These are phyloP conservation scores for Sporormia fimetaria DNA, from an alignment of 495 filamentous ascomycete genomes.

Conservation along the genomic window DNA sequence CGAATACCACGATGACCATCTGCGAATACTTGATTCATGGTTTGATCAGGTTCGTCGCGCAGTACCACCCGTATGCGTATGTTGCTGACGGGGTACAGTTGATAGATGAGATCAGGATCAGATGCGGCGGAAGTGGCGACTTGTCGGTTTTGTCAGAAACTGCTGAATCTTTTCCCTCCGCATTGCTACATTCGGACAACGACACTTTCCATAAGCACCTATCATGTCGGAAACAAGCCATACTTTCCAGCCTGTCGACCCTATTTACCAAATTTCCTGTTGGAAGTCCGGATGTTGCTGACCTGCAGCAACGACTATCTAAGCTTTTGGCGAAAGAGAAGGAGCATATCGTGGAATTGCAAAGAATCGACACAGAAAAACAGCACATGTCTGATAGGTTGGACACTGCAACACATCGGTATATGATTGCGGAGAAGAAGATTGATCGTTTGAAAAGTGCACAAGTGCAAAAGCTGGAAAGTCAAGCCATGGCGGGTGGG, in stretches of 20 bases:
- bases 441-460: slow-evolving; percentile 77
- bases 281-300: slow-evolving; percentile 50
- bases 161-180: slow-evolving; percentile 43
- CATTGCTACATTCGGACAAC: slow-evolving; percentile 51
- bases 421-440: slow-evolving; percentile 89
- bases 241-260: slow-evolving; percentile 47
- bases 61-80: background rate
- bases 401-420: slow-evolving; percentile 74
- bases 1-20: slow-evolving; percentile 76
- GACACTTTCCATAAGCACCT: slow-evolving; percentile 72
- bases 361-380: slow-evolving; percentile 65
- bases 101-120: slow-evolving; percentile 70
- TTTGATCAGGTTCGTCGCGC: slow-evolving; percentile 63
- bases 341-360: slow-evolving; percentile 61
- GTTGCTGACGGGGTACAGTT: slow-evolving; percentile 42
- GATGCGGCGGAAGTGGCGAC: slow-evolving; percentile 45
- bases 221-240: slow-evolving; percentile 46
- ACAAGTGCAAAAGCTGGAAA: slow-evolving; percentile 85
- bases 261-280: slow-evolving; percentile 39
- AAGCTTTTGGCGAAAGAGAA: slow-evolving; percentile 71
- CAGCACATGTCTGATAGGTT: slow-evolving; percentile 72
- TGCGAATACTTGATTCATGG: slow-evolving; percentile 83
- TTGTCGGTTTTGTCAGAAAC: slow-evolving; percentile 5
- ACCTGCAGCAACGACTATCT: slow-evolving; percentile 62
- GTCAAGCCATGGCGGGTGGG: slow-evolving; percentile 62